These are phyloP conservation scores for Stentor roeselii DNA, from an alignment of 73 alveolate species.

Conservation along the genomic window DNA sequence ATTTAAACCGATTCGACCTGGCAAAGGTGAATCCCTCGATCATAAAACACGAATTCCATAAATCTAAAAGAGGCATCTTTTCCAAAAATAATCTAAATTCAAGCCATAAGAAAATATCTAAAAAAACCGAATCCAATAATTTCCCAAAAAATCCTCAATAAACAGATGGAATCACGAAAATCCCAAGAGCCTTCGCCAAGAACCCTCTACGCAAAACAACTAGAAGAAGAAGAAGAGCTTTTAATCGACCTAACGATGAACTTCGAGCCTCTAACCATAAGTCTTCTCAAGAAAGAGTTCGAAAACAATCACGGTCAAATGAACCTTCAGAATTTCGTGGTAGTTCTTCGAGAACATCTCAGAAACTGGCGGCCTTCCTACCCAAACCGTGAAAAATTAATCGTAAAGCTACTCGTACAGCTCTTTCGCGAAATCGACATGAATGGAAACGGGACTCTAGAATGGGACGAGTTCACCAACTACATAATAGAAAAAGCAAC, in stretches of 20 bases:
- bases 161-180: background rate
- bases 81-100: too few species aligned
- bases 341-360: conserved; percentile 67
- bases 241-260: conserved; percentile 64
- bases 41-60: too few species aligned
- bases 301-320: conserved; percentile 44
- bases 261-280: conserved; percentile 80
- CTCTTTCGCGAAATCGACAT: conserved; percentile 67
- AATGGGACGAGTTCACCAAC: conserved; percentile 83
- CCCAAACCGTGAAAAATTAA: conserved; percentile 60
- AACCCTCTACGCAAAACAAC: background rate
- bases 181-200: conserved; percentile 8
- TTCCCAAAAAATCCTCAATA: background rate
- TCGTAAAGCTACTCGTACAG: conserved; percentile 47
- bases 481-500: conserved; percentile 77
- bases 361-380: conserved; percentile 62
- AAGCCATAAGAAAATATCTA: too few species aligned
- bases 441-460: conserved; percentile 61
- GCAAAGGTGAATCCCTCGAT: too few species aligned
- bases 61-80: too few species aligned
- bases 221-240: conserved; percentile 42
- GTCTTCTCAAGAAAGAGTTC: conserved; percentile 67
- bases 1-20: too few species aligned
- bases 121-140: too few species aligned
- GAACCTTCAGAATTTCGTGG: conserved; percentile 51